Evolutionary conservation across 768 basidiomycete species (phyloP).

Genomic region (Tricholoma furcatifolium): DNA sequence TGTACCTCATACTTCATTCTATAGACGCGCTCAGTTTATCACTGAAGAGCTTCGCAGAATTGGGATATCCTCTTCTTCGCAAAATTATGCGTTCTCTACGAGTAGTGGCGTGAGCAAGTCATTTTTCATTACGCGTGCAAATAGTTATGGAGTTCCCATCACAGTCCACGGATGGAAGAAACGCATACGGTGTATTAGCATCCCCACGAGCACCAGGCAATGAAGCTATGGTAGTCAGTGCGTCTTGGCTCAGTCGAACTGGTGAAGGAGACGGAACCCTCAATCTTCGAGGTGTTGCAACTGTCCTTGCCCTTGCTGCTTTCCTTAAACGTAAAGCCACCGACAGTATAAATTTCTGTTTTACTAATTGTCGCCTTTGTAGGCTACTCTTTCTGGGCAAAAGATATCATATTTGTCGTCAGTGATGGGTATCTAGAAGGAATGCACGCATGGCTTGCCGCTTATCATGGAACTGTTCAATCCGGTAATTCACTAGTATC

Average conservation of each 20-base stretch:
- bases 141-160: constrained; percentile 1
- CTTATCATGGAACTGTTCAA: constrained; percentile 73
- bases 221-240: constrained; percentile 89
- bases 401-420: constrained; percentile 88
- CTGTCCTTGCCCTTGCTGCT: constrained; percentile 78
- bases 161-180: constrained; percentile 63
- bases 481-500: constrained; percentile 43
- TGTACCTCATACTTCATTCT: background rate
- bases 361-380: constrained; percentile 1
- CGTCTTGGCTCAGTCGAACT: constrained; percentile 79
- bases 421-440: constrained; percentile 89
- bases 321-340: constrained; percentile 72
- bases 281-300: constrained; percentile 86
- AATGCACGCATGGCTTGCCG: constrained; percentile 87
- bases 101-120: constrained; percentile 47
- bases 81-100: constrained; percentile 61
- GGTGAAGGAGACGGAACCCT: constrained; percentile 55
- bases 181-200: constrained; percentile 78
- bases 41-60: constrained; percentile 66
- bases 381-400: constrained; percentile 93
- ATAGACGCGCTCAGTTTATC: constrained; percentile 67
- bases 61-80: constrained; percentile 70
- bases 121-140: background rate
- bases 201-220: constrained; percentile 91
- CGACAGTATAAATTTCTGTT: background rate